Evolutionary conservation across 176 grass and related monocot species (phyloP), one percentile per base, ranked within the genome.

Genomic region (Carex pumila): DNA sequence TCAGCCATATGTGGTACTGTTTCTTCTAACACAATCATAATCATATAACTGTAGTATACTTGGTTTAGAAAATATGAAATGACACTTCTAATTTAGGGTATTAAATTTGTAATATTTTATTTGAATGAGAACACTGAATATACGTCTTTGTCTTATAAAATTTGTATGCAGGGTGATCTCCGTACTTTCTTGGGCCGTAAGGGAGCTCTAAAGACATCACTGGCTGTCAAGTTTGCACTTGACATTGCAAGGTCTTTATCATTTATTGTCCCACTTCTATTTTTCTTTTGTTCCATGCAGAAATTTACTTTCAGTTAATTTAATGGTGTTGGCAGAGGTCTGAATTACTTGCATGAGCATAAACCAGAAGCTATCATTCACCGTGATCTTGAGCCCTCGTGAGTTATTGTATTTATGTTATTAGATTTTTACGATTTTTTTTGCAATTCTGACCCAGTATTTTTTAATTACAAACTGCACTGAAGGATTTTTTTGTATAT

Each of bases 351-450:
- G 79, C 96, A 99, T 79, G 89, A 93, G 81, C 96, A 93, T 86
- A 93, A 92, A 90, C 93, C 96, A 60, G 85, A 92, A 86, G 93
- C 86, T 61, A 93, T 99, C 61, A 99, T 99, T 83, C 96, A 99
- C 73, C 91, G 96, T 85, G 93, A 99, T 79, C 92, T 99, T 90
- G 93, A 99, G 76, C 93, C 96, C 76, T 91, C 91, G 96, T 99
- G 90, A 99, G 96, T 92, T 45, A 69, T 64, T 34, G 18, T 78
- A 13, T 29, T 79, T 39, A 13, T 83, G 12, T 25, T 45, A 65
- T 69, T 17, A 62, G 56, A 45, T 58, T 68, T 61, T 81, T 3
- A 59, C 0, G 25, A 25, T 25, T 77, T 86, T 29, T 87, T 52
- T 17, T 57, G 2, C 50, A n/a, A 86, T 22, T 50, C 59, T 4